These are phyloP conservation scores for Fusarium duplospermum DNA, from an alignment of 2,329 filamentous ascomycete genomes.

Conservation along the genomic window DNA sequence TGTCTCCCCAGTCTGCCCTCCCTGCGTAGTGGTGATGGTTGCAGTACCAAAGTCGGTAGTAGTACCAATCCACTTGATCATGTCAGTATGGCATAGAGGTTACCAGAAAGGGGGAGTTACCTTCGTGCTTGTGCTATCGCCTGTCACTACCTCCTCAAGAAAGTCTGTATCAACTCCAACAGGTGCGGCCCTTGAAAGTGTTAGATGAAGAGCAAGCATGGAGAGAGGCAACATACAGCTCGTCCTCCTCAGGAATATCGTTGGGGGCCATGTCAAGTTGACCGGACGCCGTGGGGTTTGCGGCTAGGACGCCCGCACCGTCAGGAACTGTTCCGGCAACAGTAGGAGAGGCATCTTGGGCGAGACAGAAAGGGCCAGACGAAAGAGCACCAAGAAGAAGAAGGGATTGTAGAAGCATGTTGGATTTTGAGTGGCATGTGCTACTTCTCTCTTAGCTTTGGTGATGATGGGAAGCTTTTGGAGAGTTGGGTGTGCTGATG, in stretches of 20 bases:
- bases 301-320: background rate
- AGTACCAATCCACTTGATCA: background rate
- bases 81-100: background rate
- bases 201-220: background rate
- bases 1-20: background rate
- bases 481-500: background rate
- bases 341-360: background rate
- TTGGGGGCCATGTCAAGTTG: background rate
- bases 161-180: background rate
- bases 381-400: background rate
- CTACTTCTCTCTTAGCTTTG: background rate
- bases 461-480: background rate
- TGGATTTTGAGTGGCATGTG: background rate
- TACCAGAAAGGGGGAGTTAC: background rate
- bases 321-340: background rate
- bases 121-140: background rate
- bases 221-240: background rate
- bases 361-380: background rate
- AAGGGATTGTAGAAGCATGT: background rate
- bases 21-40: background rate
- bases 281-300: background rate
- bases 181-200: background rate
- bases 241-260: background rate
- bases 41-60: background rate
- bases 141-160: background rate